These are phyloP conservation scores for Cucurbita maxima DNA, from an alignment of 306 rosid genomes.

Conservation along the genomic window DNA sequence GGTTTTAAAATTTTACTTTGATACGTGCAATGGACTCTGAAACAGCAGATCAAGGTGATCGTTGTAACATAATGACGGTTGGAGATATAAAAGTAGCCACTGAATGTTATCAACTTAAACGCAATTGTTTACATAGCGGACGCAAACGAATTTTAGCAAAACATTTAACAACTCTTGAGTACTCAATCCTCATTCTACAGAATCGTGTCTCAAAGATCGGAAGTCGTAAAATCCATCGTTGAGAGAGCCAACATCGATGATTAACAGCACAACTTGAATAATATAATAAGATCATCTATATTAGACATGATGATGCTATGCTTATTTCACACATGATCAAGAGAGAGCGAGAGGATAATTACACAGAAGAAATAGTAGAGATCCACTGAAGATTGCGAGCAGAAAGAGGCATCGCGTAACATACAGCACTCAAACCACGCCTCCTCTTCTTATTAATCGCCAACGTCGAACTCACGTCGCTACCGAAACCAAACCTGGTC, in stretches of 20 bases:
- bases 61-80: neutral
- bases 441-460: slow-evolving; percentile 11
- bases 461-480: slow-evolving; percentile 7
- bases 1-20: neutral
- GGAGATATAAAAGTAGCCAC: neutral
- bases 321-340: neutral
- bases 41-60: neutral
- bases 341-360: slow-evolving; percentile 5
- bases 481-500: slow-evolving; percentile 22
- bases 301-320: neutral
- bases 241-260: neutral
- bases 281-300: neutral
- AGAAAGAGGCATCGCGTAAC: slow-evolving; percentile 42
- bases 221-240: neutral
- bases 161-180: neutral
- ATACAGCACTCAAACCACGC: slow-evolving; percentile 23
- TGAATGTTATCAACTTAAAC: neutral
- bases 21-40: neutral
- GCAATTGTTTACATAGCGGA: neutral
- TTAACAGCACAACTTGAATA: neutral
- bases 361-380: slow-evolving; percentile 50
- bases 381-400: slow-evolving; percentile 44
- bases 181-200: neutral
- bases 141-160: neutral
- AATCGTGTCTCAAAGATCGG: neutral